Conservation (phyloP, 495 filamentous ascomycete genomes). For the Xylaria scruposa region DNA sequence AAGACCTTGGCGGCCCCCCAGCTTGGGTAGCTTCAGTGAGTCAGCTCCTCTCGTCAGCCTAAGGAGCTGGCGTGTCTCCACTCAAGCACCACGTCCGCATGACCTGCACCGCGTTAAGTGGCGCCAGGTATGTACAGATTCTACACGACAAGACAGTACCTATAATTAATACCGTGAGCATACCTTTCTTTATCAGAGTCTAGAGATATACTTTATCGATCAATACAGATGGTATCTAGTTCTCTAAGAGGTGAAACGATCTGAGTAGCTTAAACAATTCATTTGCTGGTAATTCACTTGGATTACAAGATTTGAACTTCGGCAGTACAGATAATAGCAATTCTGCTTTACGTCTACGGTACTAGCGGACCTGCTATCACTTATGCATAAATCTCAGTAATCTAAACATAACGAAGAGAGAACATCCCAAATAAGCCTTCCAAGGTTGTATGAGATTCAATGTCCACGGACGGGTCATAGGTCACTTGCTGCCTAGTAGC, state of each 20-base stretch:
- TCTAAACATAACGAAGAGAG: background rate
- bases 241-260: background rate
- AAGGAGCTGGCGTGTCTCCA: slow-evolving; percentile 19
- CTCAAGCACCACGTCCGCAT: background rate
- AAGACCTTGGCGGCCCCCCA: background rate
- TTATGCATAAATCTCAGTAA: background rate
- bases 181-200: background rate
- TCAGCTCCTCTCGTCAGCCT: slow-evolving; percentile 3
- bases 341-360: too few relatives aligned
- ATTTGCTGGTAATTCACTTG: background rate
- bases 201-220: background rate
- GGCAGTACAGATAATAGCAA: too few relatives aligned
- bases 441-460: background rate
- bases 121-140: background rate
- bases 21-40: background rate
- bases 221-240: background rate
- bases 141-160: background rate
- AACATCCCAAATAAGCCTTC: background rate
- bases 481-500: background rate
- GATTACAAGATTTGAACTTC: background rate
- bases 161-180: too few relatives aligned
- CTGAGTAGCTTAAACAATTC: background rate
- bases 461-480: background rate
- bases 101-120: slow-evolving; percentile 9
- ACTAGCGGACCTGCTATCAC: too few relatives aligned